Evolutionary conservation across 495 filamentous ascomycete species (phyloP).

Genomic region (Penicillium waksmanii): DNA sequence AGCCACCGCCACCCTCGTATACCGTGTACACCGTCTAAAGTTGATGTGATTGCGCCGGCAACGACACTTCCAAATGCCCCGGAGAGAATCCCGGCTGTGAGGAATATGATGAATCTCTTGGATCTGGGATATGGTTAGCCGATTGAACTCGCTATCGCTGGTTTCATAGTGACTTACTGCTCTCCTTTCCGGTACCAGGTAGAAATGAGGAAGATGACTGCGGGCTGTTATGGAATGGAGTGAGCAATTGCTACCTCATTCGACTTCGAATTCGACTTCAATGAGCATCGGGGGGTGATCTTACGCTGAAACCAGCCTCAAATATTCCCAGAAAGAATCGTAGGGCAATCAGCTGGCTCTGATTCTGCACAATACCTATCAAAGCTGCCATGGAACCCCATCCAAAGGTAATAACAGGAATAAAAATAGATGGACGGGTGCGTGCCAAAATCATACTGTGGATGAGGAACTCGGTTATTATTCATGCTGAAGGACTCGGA

Average conservation of each 20-base stretch:
- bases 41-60: conserved; percentile 42
- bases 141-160: neutral
- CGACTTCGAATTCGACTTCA: too few relatives aligned
- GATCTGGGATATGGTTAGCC: neutral
- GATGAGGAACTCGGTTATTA: neutral
- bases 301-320: neutral
- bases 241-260: too few relatives aligned
- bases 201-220: conserved; percentile 46
- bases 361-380: neutral
- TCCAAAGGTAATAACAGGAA: neutral
- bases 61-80: conserved; percentile 52
- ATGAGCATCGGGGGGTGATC: neutral
- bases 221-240: conserved; percentile 24
- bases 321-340: neutral
- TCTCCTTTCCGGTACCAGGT: conserved; percentile 52
- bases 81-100: conserved; percentile 43
- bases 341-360: neutral
- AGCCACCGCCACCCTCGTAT: conserved; percentile 52
- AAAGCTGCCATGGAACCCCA: neutral
- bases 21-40: conserved; percentile 41
- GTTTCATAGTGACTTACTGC: conserved; percentile 22
- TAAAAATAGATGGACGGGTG: neutral
- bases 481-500: too few relatives aligned
- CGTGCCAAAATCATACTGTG: neutral
- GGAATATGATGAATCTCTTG: conserved; percentile 42